A percentile compares a stretch with the other conserved stretches of the same genome.
Conservation (phyloP, 2,329 filamentous ascomycete species). For the Aspergillus felis region DNA sequence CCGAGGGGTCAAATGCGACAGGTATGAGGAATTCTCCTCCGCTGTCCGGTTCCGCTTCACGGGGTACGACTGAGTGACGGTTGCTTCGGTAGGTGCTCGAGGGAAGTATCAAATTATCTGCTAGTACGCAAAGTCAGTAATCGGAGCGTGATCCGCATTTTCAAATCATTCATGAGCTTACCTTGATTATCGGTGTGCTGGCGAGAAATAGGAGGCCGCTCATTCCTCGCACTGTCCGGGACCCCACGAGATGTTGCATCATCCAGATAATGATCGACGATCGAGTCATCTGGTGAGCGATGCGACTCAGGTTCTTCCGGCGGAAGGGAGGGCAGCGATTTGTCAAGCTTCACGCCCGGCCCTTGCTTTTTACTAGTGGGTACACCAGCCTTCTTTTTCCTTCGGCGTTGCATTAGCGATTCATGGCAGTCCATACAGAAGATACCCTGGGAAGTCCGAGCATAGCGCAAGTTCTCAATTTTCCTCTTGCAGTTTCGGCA, state of each 20-base stretch:
- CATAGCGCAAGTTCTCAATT: slow-evolving; percentile 97
- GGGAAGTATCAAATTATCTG: slow-evolving; percentile 65
- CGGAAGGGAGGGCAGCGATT: slow-evolving; percentile 86
- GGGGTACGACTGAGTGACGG: slow-evolving; percentile 66
- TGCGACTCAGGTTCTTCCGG: slow-evolving; percentile 63
- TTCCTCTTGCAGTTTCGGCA: slow-evolving; percentile 98
- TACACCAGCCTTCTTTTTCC: slow-evolving; percentile 75
- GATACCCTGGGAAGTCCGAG: slow-evolving; percentile 94
- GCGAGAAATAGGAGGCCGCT: slow-evolving; percentile 19
- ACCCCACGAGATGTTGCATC: slow-evolving; percentile 19
- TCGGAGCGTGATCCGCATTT: neutral
- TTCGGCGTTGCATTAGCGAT: slow-evolving; percentile 84
- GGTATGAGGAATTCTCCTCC: slow-evolving; percentile 71
- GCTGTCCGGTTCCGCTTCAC: slow-evolving; percentile 52
- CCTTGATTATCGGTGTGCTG: slow-evolving; percentile 29
- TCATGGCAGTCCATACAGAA: slow-evolving; percentile 99
- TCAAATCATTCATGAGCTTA: slow-evolving; percentile 14
- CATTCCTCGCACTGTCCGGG: slow-evolving; percentile 21
- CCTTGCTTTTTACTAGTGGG: slow-evolving; percentile 28
- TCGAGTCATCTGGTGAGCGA: slow-evolving; percentile 53
- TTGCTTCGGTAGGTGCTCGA: slow-evolving; percentile 74
- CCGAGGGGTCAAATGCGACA: slow-evolving; percentile 68
- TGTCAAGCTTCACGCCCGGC: slow-evolving; percentile 68
- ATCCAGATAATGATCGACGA: slow-evolving; percentile 62
- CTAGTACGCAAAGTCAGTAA: neutral